Conservation (phyloP, 2,329 filamentous ascomycete species). For the Claviceps citrina region DNA sequence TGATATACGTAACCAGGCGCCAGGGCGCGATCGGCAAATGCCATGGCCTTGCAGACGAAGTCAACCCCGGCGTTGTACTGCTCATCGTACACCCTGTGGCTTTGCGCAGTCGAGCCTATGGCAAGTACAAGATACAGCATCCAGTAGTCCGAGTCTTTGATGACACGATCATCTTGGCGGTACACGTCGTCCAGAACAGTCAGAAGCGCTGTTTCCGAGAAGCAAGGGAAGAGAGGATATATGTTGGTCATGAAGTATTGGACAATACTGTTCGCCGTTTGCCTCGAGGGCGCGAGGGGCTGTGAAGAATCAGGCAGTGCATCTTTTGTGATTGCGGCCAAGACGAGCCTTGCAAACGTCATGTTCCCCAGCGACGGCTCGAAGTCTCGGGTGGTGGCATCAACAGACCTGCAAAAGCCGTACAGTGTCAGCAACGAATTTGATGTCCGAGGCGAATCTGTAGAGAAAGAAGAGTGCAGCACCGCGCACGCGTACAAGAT, state of each 20-base stretch:
- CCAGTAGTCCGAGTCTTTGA: conserved; percentile 64
- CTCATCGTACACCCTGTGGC: conserved; percentile 49
- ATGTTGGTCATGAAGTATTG: conserved; percentile 77
- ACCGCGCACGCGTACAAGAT: conserved; percentile 48
- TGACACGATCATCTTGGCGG: conserved; percentile 46
- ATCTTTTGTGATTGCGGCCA: conserved; percentile 68
- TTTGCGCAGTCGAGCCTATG: conserved; percentile 61
- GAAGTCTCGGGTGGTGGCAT: conserved; percentile 87
- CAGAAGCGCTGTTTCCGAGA: conserved; percentile 65
- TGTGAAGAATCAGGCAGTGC: conserved; percentile 47
- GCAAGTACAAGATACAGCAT: conserved; percentile 80
- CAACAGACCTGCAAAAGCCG: conserved; percentile 52
- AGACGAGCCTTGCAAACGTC: conserved; percentile 77
- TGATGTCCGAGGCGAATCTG: not conserved
- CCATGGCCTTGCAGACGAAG: conserved; percentile 49
- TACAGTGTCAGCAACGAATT: not conserved
- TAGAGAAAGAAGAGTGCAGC: not conserved
- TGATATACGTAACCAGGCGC: conserved; percentile 72
- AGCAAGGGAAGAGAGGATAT: conserved; percentile 65
- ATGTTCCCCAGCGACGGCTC: conserved; percentile 77
- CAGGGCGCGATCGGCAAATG: conserved; percentile 67
- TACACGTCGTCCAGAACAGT: conserved; percentile 72
- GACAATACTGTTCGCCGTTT: conserved; percentile 51
- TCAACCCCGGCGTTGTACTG: conserved; percentile 42
- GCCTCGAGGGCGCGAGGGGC: conserved; percentile 52